A percentile compares a stretch with the other conserved stretches of the same genome.
Conservation (phyloP, 371 early-diverging fungal species). For the Rhizopus arrhizus region DNA sequence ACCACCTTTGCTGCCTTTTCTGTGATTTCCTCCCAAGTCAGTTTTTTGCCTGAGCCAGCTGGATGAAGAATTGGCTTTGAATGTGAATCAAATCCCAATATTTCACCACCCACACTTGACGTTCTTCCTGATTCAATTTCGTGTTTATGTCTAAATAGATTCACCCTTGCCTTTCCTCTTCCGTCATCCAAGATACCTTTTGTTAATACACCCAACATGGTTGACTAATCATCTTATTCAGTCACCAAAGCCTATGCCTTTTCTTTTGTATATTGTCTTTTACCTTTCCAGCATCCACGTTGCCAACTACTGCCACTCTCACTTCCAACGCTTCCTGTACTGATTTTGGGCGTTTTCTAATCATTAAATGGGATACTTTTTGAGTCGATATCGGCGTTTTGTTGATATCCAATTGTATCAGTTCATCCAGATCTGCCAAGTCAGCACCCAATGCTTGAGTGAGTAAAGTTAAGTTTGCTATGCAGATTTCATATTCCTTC, state of each 20-base stretch:
- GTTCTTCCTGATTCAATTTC: conserved; percentile 92
- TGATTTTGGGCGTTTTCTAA: conserved; percentile 68
- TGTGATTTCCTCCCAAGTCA: conserved; percentile 86
- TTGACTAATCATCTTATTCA: conserved; percentile 57
- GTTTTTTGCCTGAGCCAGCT: conserved; percentile 53
- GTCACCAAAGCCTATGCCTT: not conserved
- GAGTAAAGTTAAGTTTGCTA: conserved; percentile 48
- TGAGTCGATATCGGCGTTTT: not conserved
- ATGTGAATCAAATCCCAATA: conserved; percentile 81
- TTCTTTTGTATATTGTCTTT: not conserved
- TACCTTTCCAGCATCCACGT: conserved; percentile 79
- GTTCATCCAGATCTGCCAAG: conserved; percentile 65
- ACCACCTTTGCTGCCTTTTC: conserved; percentile 76
- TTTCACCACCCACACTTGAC: conserved; percentile 89
- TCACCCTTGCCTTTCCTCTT: conserved; percentile 87
- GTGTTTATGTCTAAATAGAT: conserved; percentile 90
- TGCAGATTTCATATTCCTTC: conserved; percentile 57
- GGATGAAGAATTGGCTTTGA: conserved; percentile 54
- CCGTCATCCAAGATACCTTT: conserved; percentile 91
- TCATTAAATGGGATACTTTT: conserved; percentile 58
- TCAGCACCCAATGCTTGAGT: conserved; percentile 62
- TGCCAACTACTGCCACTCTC: conserved; percentile 89
- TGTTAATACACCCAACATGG: conserved; percentile 88
- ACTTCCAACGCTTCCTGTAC: conserved; percentile 83
- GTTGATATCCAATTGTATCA: conserved; percentile 24